Base-by-base conservation (phyloP, 1,284 basidiomycete species). In the Marasmius oreades region DNA sequence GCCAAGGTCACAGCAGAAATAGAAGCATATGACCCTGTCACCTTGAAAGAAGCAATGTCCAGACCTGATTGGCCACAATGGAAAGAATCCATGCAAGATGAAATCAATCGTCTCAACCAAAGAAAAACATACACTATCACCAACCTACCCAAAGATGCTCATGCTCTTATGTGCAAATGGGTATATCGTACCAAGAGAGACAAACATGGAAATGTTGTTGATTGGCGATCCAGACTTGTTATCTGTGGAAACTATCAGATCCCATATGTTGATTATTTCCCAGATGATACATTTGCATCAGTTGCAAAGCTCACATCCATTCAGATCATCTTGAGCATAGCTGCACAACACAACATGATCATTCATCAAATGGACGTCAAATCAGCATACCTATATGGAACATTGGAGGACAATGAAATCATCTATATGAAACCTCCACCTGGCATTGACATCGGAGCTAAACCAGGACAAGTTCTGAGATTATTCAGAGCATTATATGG, bases 81-180 rank as follows among this genome's bases (percentile, higher is more conserved):
- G 39, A 6, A n/a, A 42, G 39, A 14, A 5, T 4, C 39, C 4
- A 42, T 42, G 39, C 5, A 42, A n/a, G 39, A 42, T 5, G 39
- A 42, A 42, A 42, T 5, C 5, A 14, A n/a, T 6, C 5, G 39
- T 5, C 12, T 42, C 5, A 42, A 5, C 6, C 76, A 72, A 72
- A 89, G 85, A 84, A 74, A 78, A n/a, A n/a, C 39, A 42, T 42
- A 42, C 39, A 22, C 16, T 22, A n/a, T 42, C 6, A 12, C 14
- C 5, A 42, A n/a, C 4, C 39, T 22, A 22, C 39, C 39, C 16
- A 42, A 42, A 42, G 39, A 5, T 22, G 12, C 39, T 5, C 6
- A 14, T 22, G 44, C 44, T 28, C 39, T 44, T 6, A 43, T 37
- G 14, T n/a, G 7, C n/a, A 53, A 53, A 53, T 53, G 52, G 52